phyloP scores from a whole-genome alignment of 805 yeast genomes.

The Cyberlindnera nakhonratchasimensis region DNA sequence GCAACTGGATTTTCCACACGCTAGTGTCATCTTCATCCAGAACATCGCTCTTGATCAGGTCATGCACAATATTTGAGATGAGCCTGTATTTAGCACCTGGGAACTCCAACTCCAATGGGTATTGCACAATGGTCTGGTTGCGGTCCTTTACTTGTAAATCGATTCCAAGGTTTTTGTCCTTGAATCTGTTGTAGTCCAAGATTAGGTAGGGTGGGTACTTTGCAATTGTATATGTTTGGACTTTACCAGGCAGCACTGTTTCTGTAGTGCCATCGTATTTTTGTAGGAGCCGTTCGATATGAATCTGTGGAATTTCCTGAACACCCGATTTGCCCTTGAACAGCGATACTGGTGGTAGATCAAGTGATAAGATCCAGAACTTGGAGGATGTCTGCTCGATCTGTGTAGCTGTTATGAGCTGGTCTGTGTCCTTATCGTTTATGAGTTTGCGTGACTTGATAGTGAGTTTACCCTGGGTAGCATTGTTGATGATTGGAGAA shows the following conservation, averaged over 20 bases:
- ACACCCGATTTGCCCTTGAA: slow-evolving; percentile 47
- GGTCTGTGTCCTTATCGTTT: slow-evolving; percentile 24
- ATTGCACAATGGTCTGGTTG: slow-evolving; percentile 63
- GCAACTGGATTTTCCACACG: slow-evolving; percentile 49
- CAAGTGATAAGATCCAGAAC: slow-evolving; percentile 57
- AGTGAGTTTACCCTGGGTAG: slow-evolving; percentile 53
- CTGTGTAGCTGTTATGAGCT: slow-evolving; percentile 1
- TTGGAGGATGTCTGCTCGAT: slow-evolving; percentile 19
- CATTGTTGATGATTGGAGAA: slow-evolving; percentile 29
- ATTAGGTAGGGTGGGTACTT: slow-evolving; percentile 52
- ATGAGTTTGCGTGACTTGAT: slow-evolving; percentile 27
- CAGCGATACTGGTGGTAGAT: slow-evolving; percentile 54
- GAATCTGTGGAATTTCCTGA: slow-evolving; percentile 50
- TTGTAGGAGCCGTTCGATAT: slow-evolving; percentile 41
- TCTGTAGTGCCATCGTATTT: slow-evolving; percentile 36
- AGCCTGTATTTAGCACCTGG: slow-evolving; percentile 36
- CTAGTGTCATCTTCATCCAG: slow-evolving; percentile 30
- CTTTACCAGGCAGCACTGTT: slow-evolving; percentile 32
- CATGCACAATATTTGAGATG: slow-evolving; percentile 46
- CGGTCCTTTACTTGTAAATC: slow-evolving; percentile 37
- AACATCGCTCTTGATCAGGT: slow-evolving; percentile 19
- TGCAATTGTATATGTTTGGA: slow-evolving; percentile 37
- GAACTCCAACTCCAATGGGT: slow-evolving; percentile 39
- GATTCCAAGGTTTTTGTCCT: slow-evolving; percentile 32
- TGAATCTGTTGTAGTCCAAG: slow-evolving; percentile 55